Conservation (phyloP, 495 filamentous ascomycete genomes). For the Aspergillus biplanus region DNA sequence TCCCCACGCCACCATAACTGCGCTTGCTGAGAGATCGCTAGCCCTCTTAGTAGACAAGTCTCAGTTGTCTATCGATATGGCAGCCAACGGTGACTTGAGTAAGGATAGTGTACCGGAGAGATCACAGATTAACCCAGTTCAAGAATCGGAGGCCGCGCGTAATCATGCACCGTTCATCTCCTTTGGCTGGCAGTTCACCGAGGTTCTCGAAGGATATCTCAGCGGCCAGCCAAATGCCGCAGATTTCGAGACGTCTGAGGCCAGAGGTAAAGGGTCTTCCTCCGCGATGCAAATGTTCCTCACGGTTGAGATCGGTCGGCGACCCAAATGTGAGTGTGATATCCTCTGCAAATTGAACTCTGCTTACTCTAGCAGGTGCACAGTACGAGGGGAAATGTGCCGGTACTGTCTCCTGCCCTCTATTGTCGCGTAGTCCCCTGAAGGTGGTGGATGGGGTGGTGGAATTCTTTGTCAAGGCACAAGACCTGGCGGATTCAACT, state of each 20-base stretch:
- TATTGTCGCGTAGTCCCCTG: constrained; percentile 59
- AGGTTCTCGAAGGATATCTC: constrained; percentile 12
- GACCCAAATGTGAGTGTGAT: neutral
- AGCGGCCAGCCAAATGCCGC: neutral
- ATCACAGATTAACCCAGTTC: neutral
- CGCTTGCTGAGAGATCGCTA: constrained; percentile 66
- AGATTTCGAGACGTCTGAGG: constrained; percentile 6
- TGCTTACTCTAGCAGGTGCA: neutral
- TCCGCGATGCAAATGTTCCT: constrained; percentile 16
- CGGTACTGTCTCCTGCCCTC: constrained; percentile 64
- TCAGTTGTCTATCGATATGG: constrained; percentile 51
- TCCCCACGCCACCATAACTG: constrained; percentile 71
- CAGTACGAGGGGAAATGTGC: constrained; percentile 37
- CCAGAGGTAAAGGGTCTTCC: constrained; percentile 9
- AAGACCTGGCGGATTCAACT: constrained; percentile 55
- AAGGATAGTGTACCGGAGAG: neutral
- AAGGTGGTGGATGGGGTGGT: constrained; percentile 31
- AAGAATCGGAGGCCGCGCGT: too few species aligned
- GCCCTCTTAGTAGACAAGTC: constrained; percentile 47
- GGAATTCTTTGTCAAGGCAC: constrained; percentile 53
- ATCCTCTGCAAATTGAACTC: neutral
- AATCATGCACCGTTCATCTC: neutral
- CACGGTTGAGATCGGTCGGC: constrained; percentile 14
- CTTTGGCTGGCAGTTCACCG: constrained; percentile 18
- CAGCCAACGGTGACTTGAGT: constrained; percentile 45